Evolutionary conservation across 2,329 filamentous ascomycete species (phyloP), one percentile per base, ranked within the genome.

Genomic region (Erysiphe pisi): DNA sequence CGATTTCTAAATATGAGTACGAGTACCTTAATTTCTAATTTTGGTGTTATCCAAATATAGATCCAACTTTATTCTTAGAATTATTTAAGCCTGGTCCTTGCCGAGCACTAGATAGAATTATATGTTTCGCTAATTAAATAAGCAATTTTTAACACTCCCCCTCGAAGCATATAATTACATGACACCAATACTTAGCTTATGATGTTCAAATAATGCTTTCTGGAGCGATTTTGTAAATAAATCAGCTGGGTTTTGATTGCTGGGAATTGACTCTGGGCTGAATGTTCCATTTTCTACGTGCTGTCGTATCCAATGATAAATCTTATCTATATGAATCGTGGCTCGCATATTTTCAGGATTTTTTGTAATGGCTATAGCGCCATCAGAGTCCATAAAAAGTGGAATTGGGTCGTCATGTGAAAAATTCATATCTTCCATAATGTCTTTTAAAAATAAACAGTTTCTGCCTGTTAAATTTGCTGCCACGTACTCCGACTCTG

Each of bases 401-500:
- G 58, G 63, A 4, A 70, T 70, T 1, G 63, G 31, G 4, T 40
- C 31, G 11, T 70, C 63, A 16, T 70, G 63, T 16, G 1, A 2
- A 18, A 36, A 70, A 1, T 31, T 31, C 16, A 70, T 3, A 7
- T 70, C 31, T 22, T 70, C 25, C 63, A 70, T 70, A 31, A 70
- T 40, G 18, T 70, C 63, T 18, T 28, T 25, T 4, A 70, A 40
- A 40, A 70, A 70, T 70, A 36, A 70, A 16, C 63, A 40, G 36
- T 70, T 70, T 70, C 63, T 31, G 4, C 63, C 63, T 3, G 63
- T 70, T 0, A 70, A 28, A 70, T 70, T 70, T 18, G 63, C 63
- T 40, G 31, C 63, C 3, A 70, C 63, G 40, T 70, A 70, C 40
- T 70, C 63, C 31, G 63, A 70, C 18, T 36, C 63, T 20, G 63